Base-by-base conservation (phyloP, 192 early-diverging fungal species). In the Fimicolochytrium jonesii region DNA sequence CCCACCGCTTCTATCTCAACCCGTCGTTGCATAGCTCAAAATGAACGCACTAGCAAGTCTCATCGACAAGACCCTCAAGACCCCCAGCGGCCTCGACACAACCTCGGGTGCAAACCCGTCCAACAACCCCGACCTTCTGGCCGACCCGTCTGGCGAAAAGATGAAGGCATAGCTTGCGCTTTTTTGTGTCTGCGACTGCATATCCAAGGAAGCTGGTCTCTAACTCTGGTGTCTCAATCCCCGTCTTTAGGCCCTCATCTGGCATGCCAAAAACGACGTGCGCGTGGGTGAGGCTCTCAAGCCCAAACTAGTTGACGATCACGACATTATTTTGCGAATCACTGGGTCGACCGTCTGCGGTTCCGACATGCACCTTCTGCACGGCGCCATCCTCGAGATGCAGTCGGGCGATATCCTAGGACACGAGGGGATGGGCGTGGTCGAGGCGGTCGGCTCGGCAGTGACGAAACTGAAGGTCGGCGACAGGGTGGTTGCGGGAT, bases 391-490 rank as follows among this genome's bases (percentile, higher is more conserved):
- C 20, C 56, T 23, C 10, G 56, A 39, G 15, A 39, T 59, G 39
- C 7, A 44, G 9, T 30, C 25, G 11, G 56, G 70, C 32, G 74
- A 79, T 36, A 67, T 77, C n/a, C 31, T 83, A 2, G 81, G 80
- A 37, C 81, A 83, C 31, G 81, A 82, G 39, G 57, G 62, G 25
- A 56, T 72, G 58, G 80, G 77, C 13, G 50, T 76, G 10, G 75
- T 83, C 25, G 72, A 77, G 41, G 39, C 33, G 13, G 67, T 75
- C 43, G 80, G 81, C 26, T 36, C 51, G 4, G 34, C 6, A 2
- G 72, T 83, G 4, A 77, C 58, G 0, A 68, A 74, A 6, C 56
- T 78, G 51, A 73, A 82, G 29, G 50, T 58, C 6, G 80, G 80
- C 26, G 72, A 79, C 43, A 72, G 77, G 31, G 71, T 80, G 5